phyloP scores from a whole-genome alignment of 768 basidiomycete genomes.

The Inosperma sp. region DNA sequence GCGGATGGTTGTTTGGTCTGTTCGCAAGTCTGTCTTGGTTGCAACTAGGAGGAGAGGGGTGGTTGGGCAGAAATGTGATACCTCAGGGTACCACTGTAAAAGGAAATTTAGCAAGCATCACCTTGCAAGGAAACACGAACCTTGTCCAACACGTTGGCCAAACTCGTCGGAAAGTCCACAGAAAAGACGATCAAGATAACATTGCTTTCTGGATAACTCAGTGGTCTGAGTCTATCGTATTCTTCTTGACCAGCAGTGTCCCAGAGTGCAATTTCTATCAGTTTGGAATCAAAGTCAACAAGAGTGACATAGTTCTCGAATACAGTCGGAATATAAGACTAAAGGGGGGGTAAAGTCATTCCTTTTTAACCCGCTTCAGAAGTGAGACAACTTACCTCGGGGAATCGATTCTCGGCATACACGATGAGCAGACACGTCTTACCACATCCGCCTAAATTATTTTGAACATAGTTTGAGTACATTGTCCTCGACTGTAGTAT shows the following conservation, averaged over 20 bases:
- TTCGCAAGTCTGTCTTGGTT: slow-evolving; percentile 88
- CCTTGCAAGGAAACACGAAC: slow-evolving; percentile 34
- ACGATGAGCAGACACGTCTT: slow-evolving; percentile 96
- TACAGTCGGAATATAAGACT: slow-evolving; percentile 92
- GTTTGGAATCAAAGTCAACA: slow-evolving; percentile 80
- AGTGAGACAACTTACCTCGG: slow-evolving; percentile 59
- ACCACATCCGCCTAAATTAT: slow-evolving; percentile 66
- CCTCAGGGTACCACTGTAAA: slow-evolving; percentile 84
- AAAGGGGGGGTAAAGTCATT: slow-evolving; percentile 10
- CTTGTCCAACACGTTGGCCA: slow-evolving; percentile 89
- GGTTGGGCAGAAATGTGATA: slow-evolving; percentile 86
- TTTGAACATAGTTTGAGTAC: slow-evolving; percentile 6
- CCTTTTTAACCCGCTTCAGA: background rate
- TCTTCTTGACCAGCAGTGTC: slow-evolving; percentile 98
- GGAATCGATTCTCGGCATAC: slow-evolving; percentile 94
- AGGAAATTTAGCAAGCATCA: background rate
- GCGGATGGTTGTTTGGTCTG: slow-evolving; percentile 78
- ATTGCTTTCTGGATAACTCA: slow-evolving; percentile 85
- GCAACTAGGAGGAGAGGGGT: slow-evolving; percentile 90
- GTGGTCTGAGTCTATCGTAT: slow-evolving; percentile 83
- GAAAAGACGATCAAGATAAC: slow-evolving; percentile 94
- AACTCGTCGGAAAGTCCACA: slow-evolving; percentile 85
- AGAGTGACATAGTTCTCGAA: slow-evolving; percentile 93
- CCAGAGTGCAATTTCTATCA: slow-evolving; percentile 96
- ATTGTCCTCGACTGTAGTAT: background rate